Conservation (phyloP, 768 basidiomycete species). For the Hygrocybe coccinea region DNA sequence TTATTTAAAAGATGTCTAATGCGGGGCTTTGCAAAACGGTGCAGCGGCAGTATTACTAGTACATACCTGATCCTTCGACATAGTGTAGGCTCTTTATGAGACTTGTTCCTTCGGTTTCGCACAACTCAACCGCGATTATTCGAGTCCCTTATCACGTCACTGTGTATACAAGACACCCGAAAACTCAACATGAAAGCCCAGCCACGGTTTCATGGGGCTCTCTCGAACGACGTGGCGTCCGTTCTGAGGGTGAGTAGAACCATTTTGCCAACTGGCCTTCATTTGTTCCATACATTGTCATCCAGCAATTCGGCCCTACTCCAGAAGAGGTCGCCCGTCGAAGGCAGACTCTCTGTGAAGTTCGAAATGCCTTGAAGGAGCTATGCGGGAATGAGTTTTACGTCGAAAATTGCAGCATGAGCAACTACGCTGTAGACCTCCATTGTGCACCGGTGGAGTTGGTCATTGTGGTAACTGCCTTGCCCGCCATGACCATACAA, state of each 20-base stretch:
- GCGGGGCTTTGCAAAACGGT: too few relatives aligned
- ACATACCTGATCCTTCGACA: too few relatives aligned
- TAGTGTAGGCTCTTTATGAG: too few relatives aligned
- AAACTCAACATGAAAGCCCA: too few relatives aligned
- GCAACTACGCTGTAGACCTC: slow-evolving; percentile 4
- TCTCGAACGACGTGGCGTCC: not conserved
- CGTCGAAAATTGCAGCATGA: slow-evolving; percentile 7
- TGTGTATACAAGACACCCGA: too few relatives aligned
- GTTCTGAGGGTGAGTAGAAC: not conserved
- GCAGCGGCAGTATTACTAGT: too few relatives aligned
- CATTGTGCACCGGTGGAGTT: slow-evolving; percentile 10
- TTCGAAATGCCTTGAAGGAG: not conserved
- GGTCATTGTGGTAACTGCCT: slow-evolving; percentile 12
- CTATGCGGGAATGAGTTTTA: not conserved
- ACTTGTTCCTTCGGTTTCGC: too few relatives aligned
- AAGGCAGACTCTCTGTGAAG: not conserved
- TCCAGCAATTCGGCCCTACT: not conserved
- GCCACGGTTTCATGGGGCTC: not conserved
- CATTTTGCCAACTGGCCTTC: not conserved
- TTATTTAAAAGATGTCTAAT: too few relatives aligned
- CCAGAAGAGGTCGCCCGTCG: not conserved
- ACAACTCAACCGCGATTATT: too few relatives aligned
- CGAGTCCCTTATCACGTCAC: too few relatives aligned
- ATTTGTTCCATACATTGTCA: not conserved
- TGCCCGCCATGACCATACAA: not conserved